Base-by-base conservation (phyloP, 2,329 filamentous ascomycete genomes). In the Alternaria brassicicola region DNA sequence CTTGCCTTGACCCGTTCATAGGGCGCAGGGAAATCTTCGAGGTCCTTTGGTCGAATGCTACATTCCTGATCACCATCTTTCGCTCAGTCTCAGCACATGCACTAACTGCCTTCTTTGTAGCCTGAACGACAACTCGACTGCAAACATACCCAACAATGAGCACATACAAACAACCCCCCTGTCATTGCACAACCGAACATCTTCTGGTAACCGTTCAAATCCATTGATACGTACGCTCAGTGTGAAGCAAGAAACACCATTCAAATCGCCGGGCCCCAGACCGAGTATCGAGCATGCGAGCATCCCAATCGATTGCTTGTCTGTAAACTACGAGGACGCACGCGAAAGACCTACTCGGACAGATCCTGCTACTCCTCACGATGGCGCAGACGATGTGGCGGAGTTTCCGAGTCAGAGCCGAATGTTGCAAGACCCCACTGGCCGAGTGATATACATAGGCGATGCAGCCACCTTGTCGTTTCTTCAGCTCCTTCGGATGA, bases 401-500 rank as follows among this genome's bases (percentile, higher is more conserved):
- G 81, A 84, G 25, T 78, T 87, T 25, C 82, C 83, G 61, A 81
- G 82, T 9, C 80, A 85, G 59, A 81, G 82, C 28, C 79, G 85
- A 61, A 86, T 89, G 84, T 76, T 89, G 36, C 81, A 85, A 64
- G 86, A 89, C 67, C 81, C 81, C 10, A 85, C 82, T 0, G 85
- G 85, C 9, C 80, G 84, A 64, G 75, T 87, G 31, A 77, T 86
- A 23, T 88, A 88, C 61, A 80, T 88, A 59, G 86, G 87, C n/a
- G 85, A 88, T 62, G 86, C 87, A 2, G 85, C 86, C 1, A 85
- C 85, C 0, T 76, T 88, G 6, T 86, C 86, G 0, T 88, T 85
- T 64, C 76, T 89, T 3, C 84, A 88, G 55, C 76, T 86, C 42
- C 82, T 89, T 17, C 84, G 86, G 9, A 84, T 85, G 76, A 83